Evolutionary conservation across 139 green algal species (phyloP), one percentile per base, ranked within the genome.

Genomic region (Yamagishiella unicocca): DNA sequence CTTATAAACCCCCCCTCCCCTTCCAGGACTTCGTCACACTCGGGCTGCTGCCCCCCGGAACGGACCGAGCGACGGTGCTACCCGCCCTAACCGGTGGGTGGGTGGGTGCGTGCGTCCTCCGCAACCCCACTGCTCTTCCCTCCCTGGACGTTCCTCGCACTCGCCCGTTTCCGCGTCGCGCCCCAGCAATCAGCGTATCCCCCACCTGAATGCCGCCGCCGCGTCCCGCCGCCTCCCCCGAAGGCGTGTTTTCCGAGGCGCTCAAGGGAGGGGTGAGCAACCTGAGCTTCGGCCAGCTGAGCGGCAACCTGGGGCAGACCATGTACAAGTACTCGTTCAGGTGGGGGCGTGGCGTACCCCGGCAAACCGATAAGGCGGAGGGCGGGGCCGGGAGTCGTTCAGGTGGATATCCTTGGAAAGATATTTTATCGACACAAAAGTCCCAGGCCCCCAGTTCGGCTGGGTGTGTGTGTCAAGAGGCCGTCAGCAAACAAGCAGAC

Each of bases 1-100:
- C 70, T 2, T 40, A 38, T 40, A 19, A 22, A 42, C 40, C 12
- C 43, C 12, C 70, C 40, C 37, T 12, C 27, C 14, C 73, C 6
- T 94, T 95, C 0, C 90, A 96, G 78, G 96, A 98, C 88, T 97
- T 98, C 83, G 88, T 97, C 17, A 88, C 87, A 35, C 90, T 98
- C 74, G 96, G 96, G 29, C 92, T 98, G 87, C 91, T 98, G 80
- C 96, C 96, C 0, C 83, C 89, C 4, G 94, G 92, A 40, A 91
- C 86, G 2, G 89, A 97, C 90, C 81, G 85, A 19, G 61, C 62
- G 9, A 64, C 89, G 33, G 93, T 98, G 19, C 89, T 96, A 14
- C 94, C 94, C 0, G 96, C 95, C 9, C 90, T 98, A 21, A 97
- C 94, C 31, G 89, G 92, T 95, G 78, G 7, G 82, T 72, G 31